Evolutionary conservation across 2,329 filamentous ascomycete species (phyloP), one percentile per base, ranked within the genome.

Genomic region (Fusarium neocosmosporiellum): DNA sequence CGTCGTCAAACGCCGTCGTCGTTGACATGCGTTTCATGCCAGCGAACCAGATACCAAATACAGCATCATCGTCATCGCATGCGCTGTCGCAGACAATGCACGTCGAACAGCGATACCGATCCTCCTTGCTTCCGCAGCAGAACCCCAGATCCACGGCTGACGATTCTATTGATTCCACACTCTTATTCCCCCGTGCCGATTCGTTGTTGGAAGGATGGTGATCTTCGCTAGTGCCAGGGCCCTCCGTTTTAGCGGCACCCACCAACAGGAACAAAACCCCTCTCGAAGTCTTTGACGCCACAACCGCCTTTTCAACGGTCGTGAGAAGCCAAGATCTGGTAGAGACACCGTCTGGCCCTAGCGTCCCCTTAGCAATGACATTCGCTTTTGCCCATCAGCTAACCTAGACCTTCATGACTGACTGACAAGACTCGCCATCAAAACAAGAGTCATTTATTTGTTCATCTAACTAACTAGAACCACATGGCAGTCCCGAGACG

Each of bases 221-320:
- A 36, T 55, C 33, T 24, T 34, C 20, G 33, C 53, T 55, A 55
- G 59, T 46, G 59, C 13, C 39, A 50, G 59, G 22, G 10, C 59
- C 58, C 20, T 53, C 24, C 7, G 11, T 11, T 20, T 39, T 73
- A 59, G 70, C 37, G 65, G 61, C 22, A 46, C 29, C 63, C 66
- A 50, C 70, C 59, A 31, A 34, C 14, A 58, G 59, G 53, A 36
- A 53, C 37, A 41, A 41, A 20, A 37, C 41, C 39, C 59, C 18
- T 16, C 18, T 31, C 16, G n/a, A 43, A 55, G 33, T 39, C 39
- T 59, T 50, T 60, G 27, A 73, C 70, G 63, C 70, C 70, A 63
- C 41, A 73, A 59, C 70, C 63, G 50, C 50, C 67, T n/a, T 36
- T n/a, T 24, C 46, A 50, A 50, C 46, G 46, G 46, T 50, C 27